A percentile compares a stretch with the other conserved stretches of the same genome.
These are phyloP conservation scores for Salix udensis DNA, from an alignment of 345 rosid species.

Conservation along the genomic window DNA sequence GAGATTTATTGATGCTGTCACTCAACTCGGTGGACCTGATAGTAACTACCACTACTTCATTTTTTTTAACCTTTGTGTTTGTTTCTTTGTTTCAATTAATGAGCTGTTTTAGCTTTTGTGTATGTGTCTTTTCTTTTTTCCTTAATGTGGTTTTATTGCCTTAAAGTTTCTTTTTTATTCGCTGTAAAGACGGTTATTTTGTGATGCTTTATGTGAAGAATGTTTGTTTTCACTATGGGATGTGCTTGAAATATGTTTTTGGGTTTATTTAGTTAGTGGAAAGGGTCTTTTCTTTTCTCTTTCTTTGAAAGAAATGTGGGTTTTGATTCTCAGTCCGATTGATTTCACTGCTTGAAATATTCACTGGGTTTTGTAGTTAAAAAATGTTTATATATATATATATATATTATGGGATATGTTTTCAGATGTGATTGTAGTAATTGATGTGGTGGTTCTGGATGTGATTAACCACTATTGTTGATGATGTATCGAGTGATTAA, in stretches of 20 bases:
- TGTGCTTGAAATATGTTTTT: not conserved
- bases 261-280: not conserved
- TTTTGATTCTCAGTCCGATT: not conserved
- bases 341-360: not conserved
- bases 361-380: not conserved
- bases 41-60: slow-evolving; percentile 39
- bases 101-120: not conserved
- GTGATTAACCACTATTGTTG: not conserved
- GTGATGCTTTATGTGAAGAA: not conserved
- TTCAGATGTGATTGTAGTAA: not conserved
- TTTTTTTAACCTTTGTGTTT: not conserved
- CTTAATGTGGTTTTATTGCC: not conserved
- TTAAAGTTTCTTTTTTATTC: not conserved
- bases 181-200: not conserved
- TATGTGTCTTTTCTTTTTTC: not conserved
- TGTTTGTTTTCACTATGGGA: not conserved
- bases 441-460: not conserved
- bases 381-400: not conserved
- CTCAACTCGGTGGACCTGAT: slow-evolving; percentile 96
- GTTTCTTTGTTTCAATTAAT: too few species aligned
- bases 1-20: slow-evolving; percentile 82
- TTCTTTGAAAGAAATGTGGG: not conserved
- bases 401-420: not conserved
- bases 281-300: not conserved
- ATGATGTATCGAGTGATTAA: not conserved